Conservation (phyloP, 495 filamentous ascomycete species). For the Neurospora cerealis region DNA sequence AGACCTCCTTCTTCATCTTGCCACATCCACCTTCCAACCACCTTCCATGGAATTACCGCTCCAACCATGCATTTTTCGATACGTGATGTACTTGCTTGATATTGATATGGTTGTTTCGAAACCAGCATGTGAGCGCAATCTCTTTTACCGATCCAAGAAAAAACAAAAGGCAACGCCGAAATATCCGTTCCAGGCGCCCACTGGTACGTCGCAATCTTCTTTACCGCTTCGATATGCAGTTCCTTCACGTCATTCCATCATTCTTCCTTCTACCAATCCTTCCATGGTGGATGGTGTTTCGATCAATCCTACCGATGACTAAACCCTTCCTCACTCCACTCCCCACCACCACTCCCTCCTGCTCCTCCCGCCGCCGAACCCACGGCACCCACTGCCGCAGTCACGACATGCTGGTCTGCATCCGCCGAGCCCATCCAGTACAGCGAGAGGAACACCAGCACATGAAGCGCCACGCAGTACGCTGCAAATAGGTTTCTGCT, state of each 20-base stretch:
- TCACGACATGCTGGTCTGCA: constrained; percentile 23
- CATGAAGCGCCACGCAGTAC: constrained; percentile 82
- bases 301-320: constrained; percentile 16
- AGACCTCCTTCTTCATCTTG: neutral
- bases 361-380: constrained; percentile 9
- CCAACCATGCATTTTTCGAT: neutral
- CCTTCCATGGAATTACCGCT: neutral
- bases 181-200: neutral
- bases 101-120: neutral
- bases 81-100: neutral
- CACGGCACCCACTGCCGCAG: constrained; percentile 13
- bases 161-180: neutral
- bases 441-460: constrained; percentile 75
- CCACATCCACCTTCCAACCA: neutral
- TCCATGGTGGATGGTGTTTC: neutral
- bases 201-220: neutral
- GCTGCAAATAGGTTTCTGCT: constrained; percentile 92
- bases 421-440: constrained; percentile 64
- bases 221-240: neutral
- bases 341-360: constrained; percentile 9
- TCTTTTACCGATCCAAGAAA: neutral
- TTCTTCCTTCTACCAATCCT: neutral
- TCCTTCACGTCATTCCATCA: neutral
- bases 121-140: neutral
- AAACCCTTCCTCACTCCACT: constrained; percentile 32